These are phyloP conservation scores for Metschnikowia koreensis DNA, from an alignment of 805 yeast genomes.

Conservation along the genomic window DNA sequence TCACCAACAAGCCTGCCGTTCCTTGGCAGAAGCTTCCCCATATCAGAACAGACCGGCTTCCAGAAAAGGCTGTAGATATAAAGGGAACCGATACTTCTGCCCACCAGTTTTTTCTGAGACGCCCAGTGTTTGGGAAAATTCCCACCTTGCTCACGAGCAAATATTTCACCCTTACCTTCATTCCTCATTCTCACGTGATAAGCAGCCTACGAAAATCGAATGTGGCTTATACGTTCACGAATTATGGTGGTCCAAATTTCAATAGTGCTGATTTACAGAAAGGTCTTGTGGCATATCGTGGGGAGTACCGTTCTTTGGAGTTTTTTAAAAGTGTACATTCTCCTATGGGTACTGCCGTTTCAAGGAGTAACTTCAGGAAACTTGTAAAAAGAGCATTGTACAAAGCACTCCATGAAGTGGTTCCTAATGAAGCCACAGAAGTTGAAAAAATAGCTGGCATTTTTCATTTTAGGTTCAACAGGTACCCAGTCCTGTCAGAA, in stretches of 20 bases:
- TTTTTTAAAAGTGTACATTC: slow-evolving; percentile 25
- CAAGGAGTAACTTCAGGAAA: slow-evolving; percentile 27
- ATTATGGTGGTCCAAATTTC: slow-evolving; percentile 26
- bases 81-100: slow-evolving; percentile 32
- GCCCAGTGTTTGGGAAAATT: slow-evolving; percentile 9
- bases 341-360: slow-evolving; percentile 36
- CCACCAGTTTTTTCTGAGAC: slow-evolving; percentile 15
- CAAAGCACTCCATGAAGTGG: slow-evolving; percentile 10
- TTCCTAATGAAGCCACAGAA: slow-evolving; percentile 4
- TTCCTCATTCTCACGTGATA: slow-evolving; percentile 29
- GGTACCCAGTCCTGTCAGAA: slow-evolving; percentile 9
- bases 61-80: slow-evolving; percentile 32
- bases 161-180: slow-evolving; percentile 28
- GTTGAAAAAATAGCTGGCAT: slow-evolving; percentile 16
- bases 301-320: slow-evolving; percentile 22
- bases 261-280: slow-evolving; percentile 27
- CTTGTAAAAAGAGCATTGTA: slow-evolving; percentile 32
- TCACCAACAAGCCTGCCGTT: slow-evolving; percentile 1
- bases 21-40: slow-evolving; percentile 16
- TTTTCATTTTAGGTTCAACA: slow-evolving; percentile 13
- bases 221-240: slow-evolving; percentile 35
- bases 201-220: slow-evolving; percentile 36
- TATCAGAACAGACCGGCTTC: slow-evolving; percentile 19
- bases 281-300: slow-evolving; percentile 25
- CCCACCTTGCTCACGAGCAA: slow-evolving; percentile 20